A percentile compares a stretch with the other conserved stretches of the same genome.
Evolutionary conservation across 768 basidiomycete species (phyloP).

Genomic region (Tremella mesenterica): DNA sequence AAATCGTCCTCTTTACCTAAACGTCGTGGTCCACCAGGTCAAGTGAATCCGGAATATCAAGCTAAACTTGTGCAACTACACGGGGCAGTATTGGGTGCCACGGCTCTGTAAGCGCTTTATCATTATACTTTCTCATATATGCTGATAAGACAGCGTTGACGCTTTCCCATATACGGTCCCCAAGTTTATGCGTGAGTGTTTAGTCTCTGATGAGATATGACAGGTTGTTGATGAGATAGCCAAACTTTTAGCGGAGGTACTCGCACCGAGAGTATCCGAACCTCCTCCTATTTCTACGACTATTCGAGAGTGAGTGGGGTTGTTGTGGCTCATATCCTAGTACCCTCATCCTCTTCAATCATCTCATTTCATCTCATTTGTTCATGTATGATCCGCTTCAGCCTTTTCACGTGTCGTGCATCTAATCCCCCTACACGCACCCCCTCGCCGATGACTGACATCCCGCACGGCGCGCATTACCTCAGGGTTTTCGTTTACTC

Average conservation of each 20-base stretch:
- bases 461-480: no score
- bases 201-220: neutral
- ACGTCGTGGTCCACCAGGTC: conserved; percentile 49
- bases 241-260: conserved; percentile 63
- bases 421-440: neutral
- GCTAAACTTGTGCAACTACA: conserved; percentile 66
- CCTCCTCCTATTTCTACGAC: conserved; percentile 85
- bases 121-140: neutral
- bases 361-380: no score
- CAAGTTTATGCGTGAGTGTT: conserved; percentile 59
- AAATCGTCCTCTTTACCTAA: conserved; percentile 58
- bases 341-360: conserved; percentile 21
- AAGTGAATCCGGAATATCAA: conserved; percentile 60
- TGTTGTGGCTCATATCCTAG: no score
- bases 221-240: conserved; percentile 45
- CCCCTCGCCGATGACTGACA: conserved; percentile 28
- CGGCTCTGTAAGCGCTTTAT: conserved; percentile 54
- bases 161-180: conserved; percentile 95
- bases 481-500: no score
- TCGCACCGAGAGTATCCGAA: conserved; percentile 77
- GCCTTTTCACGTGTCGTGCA: conserved; percentile 20
- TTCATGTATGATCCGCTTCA: no score
- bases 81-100: conserved; percentile 86
- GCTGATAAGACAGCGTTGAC: conserved; percentile 51
- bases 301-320: conserved; percentile 64